Evolutionary conservation across 2,329 filamentous ascomycete species (phyloP), one percentile per base, ranked within the genome.

Genomic region (Lecanoromycetidae sp.): DNA sequence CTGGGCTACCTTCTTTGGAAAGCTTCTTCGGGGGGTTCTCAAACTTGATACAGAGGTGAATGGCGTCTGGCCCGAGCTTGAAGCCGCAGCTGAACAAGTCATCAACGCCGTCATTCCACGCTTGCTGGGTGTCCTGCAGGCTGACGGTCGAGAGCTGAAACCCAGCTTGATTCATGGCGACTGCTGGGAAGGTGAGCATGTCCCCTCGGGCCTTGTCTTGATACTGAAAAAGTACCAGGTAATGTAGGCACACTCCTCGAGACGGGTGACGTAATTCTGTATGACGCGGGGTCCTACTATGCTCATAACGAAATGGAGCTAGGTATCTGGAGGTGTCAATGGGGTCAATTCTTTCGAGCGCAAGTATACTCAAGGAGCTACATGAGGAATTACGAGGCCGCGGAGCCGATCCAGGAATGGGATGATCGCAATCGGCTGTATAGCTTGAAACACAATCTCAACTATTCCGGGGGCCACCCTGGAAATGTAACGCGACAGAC

Each of bases 291-390:
- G 1, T 57, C 53, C 0, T 64, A 61, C 44, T 70, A 65, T 48
- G 66, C 61, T 0, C 67, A 70, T 48, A 63, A 69, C 33, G 66
- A 69, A 52, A 60, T 60, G 57, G 59, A 61, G 26, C 38, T 60
- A 0, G 58, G 54, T 8, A 58, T 57, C 3, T 64, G 61, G 61
- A 47, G 60, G 12, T 37, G 23, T 9, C 50, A 51, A 20, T 49
- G 53, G 27, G 47, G 53, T 25, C 48, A 55, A 26, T 27, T 52
- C 20, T 51, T 57, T 12, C 44, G 37, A 45, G 7, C 50, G 49
- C 26, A 35, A 15, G 41, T 13, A 20, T 58, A 55, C 36, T 51
- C 47, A 30, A 43, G 27, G 12, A 38, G 43, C 25, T 60, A 59
- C 25, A 43, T 54, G 26, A 44, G 45, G 13, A 49, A 56, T n/a